phyloP scores from a whole-genome alignment of 176 grass and related monocot species.

The Carex cristatella region DNA sequence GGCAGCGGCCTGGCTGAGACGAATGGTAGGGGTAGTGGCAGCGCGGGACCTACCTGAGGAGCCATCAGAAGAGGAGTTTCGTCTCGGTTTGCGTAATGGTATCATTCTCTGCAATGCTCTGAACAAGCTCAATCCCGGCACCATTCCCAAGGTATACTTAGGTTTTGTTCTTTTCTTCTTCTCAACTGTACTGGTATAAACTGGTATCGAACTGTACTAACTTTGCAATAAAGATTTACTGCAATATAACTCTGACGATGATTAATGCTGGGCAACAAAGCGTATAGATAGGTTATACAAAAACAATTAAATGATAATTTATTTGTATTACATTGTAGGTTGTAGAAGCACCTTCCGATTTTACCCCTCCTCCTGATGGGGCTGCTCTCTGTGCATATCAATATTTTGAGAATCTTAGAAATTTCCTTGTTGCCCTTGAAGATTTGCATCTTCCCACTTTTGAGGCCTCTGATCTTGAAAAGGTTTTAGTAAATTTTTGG shows the following conservation, averaged over 20 bases:
- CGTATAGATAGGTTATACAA: background rate
- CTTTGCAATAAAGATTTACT: background rate
- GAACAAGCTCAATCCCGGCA: conserved; percentile 57
- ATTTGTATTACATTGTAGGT: conserved; percentile 35
- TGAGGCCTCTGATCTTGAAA: conserved; percentile 81
- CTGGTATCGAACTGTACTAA: background rate
- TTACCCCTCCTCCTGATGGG: conserved; percentile 45
- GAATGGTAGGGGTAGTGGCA: conserved; percentile 52
- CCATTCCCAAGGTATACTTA: conserved; percentile 59
- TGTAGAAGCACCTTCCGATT: conserved; percentile 52
- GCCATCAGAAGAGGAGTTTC: conserved; percentile 86
- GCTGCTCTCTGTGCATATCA: conserved; percentile 78
- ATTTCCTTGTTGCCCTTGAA: conserved; percentile 61
- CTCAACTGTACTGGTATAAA: background rate
- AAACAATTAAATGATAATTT: background rate
- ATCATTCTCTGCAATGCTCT: conserved; percentile 89
- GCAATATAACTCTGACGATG: background rate
- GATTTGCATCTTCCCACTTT: conserved; percentile 74
- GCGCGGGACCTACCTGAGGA: conserved; percentile 68
- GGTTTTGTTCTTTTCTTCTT: conserved; percentile 13
- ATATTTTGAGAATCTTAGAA: conserved; percentile 85
- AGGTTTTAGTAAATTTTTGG: conserved; percentile 30
- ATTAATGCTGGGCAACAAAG: background rate
- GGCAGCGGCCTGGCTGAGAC: conserved; percentile 76
- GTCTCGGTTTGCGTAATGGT: conserved; percentile 61